Evolutionary conservation across 805 yeast species (phyloP).

Genomic region (Wickerhamiella hasegawae): DNA sequence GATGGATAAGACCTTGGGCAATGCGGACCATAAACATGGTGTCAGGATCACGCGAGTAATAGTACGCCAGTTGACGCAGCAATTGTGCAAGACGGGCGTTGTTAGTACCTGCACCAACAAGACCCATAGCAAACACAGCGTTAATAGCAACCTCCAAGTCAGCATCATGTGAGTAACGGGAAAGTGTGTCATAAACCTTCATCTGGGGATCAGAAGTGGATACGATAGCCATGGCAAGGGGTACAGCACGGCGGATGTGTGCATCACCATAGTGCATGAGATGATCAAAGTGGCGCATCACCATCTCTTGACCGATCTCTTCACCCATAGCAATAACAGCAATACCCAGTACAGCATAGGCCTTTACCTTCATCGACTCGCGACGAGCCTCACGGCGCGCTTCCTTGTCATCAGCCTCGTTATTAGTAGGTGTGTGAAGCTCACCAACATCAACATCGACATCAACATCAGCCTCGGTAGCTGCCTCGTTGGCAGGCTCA

Average conservation of each 20-base stretch:
- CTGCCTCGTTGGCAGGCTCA: slow-evolving; percentile 15
- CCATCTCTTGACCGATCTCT: slow-evolving; percentile 95
- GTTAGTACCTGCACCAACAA: slow-evolving; percentile 97
- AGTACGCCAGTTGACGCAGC: slow-evolving; percentile 84
- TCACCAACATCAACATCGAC: slow-evolving; percentile 8
- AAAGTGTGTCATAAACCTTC: slow-evolving; percentile 90
- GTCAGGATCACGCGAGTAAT: slow-evolving; percentile 80
- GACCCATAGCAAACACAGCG: slow-evolving; percentile 92
- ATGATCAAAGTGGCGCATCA: slow-evolving; percentile 90
- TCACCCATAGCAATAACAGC: slow-evolving; percentile 96
- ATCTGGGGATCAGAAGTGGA: slow-evolving; percentile 90
- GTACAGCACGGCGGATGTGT: slow-evolving; percentile 82
- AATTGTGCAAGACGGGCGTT: slow-evolving; percentile 95
- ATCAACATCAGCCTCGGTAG: slow-evolving; percentile 20
- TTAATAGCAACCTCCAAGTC: slow-evolving; percentile 89
- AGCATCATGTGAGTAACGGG: slow-evolving; percentile 91
- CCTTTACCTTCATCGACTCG: slow-evolving; percentile 40
- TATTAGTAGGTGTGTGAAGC: slow-evolving; percentile 6
- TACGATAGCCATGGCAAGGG: slow-evolving; percentile 93
- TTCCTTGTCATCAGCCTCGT: slow-evolving; percentile 19
- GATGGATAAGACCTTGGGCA: slow-evolving; percentile 86
- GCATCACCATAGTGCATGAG: slow-evolving; percentile 95
- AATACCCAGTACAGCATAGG: slow-evolving; percentile 85
- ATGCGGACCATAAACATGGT: slow-evolving; percentile 83
- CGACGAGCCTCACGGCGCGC: slow-evolving; percentile 18